phyloP scores from a whole-genome alignment of 139 green algal genomes.

The Tetratostichococcus sp. region DNA sequence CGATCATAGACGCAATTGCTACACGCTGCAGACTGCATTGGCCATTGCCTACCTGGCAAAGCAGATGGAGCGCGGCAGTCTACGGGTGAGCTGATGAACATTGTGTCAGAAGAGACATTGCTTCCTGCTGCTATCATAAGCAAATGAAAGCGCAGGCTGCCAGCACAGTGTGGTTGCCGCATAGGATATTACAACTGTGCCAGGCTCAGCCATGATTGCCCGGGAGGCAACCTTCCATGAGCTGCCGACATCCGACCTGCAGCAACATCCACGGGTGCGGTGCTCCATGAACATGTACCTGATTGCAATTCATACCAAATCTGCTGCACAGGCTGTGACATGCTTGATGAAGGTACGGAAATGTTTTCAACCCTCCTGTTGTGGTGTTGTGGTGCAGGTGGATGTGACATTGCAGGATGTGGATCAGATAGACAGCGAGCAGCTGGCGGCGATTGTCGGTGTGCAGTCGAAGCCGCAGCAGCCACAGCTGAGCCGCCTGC shows the following conservation, averaged over 20 bases:
- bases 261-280: not conserved
- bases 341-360: not conserved
- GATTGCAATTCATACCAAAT: not conserved
- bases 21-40: not conserved
- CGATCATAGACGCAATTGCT: no score
- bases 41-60: not conserved
- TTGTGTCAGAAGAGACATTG: no score
- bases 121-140: no score
- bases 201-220: constrained; percentile 14
- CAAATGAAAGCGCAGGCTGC: no score
- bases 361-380: not conserved
- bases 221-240: constrained; percentile 30
- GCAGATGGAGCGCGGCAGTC: not conserved
- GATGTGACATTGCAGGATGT: constrained; percentile 46
- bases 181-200: constrained; percentile 15
- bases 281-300: no score
- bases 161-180: not conserved
- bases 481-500: constrained; percentile 37
- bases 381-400: constrained; percentile 20
- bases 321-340: not conserved
- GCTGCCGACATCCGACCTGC: constrained; percentile 15
- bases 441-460: constrained; percentile 41
- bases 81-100: not conserved
- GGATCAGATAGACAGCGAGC: constrained; percentile 43
- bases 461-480: constrained; percentile 42